Evolutionary conservation across 768 basidiomycete genomes (phyloP).

Genomic region (Gymnopilus dilepis): DNA sequence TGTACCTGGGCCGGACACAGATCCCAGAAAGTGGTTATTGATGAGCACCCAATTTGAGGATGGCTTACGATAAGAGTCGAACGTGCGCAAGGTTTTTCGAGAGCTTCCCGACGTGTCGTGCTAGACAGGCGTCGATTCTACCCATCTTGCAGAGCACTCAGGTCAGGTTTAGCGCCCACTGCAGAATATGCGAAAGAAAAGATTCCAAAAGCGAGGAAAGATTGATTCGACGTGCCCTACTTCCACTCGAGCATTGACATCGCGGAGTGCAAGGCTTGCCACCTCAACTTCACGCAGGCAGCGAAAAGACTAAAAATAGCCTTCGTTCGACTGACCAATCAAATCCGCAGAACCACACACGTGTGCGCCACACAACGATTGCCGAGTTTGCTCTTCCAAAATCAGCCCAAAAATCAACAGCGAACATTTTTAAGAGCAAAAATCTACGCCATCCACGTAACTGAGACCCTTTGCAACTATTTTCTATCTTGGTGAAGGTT

Average conservation of each 20-base stretch:
- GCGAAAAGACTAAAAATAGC: neutral
- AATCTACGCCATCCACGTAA: too few species aligned
- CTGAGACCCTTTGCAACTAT: too few species aligned
- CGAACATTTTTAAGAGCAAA: too few species aligned
- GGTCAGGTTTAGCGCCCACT: neutral
- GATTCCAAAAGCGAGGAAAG: neutral
- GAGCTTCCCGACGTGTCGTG: neutral
- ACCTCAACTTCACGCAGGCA: neutral
- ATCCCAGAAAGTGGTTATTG: slow-evolving; percentile 2
- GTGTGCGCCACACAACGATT: neutral
- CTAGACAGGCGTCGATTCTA: neutral
- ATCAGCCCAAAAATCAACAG: too few species aligned
- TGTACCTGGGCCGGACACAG: slow-evolving; percentile 4
- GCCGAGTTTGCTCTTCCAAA: too few species aligned
- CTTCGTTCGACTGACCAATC: neutral
- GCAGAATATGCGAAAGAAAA: neutral
- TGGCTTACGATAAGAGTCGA: slow-evolving; percentile 2
- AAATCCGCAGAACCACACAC: neutral
- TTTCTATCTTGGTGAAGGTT: too few species aligned
- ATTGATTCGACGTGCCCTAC: neutral
- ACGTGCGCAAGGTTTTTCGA: neutral
- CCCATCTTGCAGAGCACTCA: too few species aligned
- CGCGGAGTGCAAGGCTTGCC: neutral
- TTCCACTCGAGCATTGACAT: neutral
- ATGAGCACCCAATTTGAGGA: slow-evolving; percentile 1